Conservation (phyloP, 139 green algal species). For the Closterium sp. region DNA sequence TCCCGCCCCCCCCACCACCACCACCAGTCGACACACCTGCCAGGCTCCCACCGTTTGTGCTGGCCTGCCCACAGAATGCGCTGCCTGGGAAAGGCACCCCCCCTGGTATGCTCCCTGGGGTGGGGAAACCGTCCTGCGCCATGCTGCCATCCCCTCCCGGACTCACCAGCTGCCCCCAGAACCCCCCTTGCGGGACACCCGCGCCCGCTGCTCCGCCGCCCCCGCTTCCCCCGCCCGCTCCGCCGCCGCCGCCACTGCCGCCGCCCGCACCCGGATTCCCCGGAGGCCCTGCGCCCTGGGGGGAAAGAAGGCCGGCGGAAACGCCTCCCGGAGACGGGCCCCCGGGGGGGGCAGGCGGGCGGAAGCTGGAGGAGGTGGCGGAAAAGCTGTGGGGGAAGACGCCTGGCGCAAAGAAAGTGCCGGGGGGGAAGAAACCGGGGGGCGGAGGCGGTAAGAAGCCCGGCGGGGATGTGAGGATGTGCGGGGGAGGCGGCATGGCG, state of each 20-base stretch:
- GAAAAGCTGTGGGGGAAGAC: not conserved
- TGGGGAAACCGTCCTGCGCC: not conserved
- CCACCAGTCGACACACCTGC: not conserved
- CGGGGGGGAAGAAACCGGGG: not conserved
- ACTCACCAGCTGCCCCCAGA: not conserved
- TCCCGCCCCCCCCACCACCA: too few species aligned
- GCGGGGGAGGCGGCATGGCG: not conserved
- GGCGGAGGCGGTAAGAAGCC: not conserved
- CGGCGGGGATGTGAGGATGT: not conserved
- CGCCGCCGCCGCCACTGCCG: not conserved
- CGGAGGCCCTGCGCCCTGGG: not conserved
- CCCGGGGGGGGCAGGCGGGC: not conserved
- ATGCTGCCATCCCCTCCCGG: not conserved
- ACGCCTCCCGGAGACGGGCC: not conserved
- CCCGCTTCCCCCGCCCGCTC: too few species aligned
- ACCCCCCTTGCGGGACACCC: not conserved
- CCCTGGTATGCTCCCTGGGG: not conserved
- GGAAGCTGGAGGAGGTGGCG: not conserved
- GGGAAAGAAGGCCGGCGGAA: not conserved
- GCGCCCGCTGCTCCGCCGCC: not conserved
- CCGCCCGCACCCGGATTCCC: not conserved
- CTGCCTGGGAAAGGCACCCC: not conserved
- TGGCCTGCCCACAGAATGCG: not conserved
- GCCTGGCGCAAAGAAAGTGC: not conserved
- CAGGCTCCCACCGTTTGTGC: not conserved